Conservation (phyloP, 805 yeast species). For the Candida arabinofermentans region DNA sequence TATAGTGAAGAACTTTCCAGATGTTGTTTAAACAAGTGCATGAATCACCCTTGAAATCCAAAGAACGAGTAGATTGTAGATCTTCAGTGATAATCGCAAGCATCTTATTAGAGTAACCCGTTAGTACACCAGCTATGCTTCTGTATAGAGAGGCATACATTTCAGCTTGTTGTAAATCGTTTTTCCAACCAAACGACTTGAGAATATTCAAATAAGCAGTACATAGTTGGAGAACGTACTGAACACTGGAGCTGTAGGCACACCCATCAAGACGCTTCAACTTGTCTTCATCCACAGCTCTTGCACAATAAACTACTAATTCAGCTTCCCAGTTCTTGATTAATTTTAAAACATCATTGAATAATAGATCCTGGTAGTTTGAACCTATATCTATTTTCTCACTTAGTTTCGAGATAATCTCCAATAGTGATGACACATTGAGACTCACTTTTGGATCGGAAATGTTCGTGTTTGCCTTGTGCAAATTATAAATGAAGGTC, state of each 20-base stretch:
- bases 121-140: constrained; percentile 58
- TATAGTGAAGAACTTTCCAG: constrained; percentile 18
- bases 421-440: constrained; percentile 8
- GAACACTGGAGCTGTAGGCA: constrained; percentile 26
- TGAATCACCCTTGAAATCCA: constrained; percentile 18
- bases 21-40: constrained; percentile 31
- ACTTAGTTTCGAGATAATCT: constrained; percentile 12
- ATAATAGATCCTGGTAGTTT: constrained; percentile 24
- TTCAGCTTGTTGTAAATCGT: constrained; percentile 58
- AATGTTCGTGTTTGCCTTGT: constrained; percentile 3
- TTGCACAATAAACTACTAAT: constrained; percentile 31
- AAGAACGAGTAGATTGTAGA: constrained; percentile 12
- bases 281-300: constrained; percentile 55
- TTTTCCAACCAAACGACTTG: constrained; percentile 59
- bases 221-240: constrained; percentile 25
- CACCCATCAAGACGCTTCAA: constrained; percentile 39
- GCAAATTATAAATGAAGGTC: constrained; percentile 12
- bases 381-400: constrained; percentile 16
- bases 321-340: constrained; percentile 26
- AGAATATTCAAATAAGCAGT: constrained; percentile 45
- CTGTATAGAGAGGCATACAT: constrained; percentile 58
- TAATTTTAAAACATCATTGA: constrained; percentile 17
- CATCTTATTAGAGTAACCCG: constrained; percentile 42
- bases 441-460: constrained; percentile 3
- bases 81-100: constrained; percentile 14